phyloP scores from a whole-genome alignment of 1,284 basidiomycete genomes.

The Fomes fomentarius region DNA sequence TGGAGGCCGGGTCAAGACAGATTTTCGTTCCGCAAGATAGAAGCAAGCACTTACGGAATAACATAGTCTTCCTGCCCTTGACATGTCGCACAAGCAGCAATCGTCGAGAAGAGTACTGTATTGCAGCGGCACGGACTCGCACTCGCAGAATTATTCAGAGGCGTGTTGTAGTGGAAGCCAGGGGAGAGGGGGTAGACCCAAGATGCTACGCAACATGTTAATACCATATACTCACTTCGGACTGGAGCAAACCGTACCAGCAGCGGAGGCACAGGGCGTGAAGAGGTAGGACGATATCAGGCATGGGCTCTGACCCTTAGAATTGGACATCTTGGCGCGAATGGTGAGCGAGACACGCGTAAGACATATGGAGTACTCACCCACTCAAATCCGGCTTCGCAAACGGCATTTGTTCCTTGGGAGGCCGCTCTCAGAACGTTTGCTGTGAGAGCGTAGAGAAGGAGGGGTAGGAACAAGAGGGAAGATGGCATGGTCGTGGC shows the following conservation, averaged over 20 bases:
- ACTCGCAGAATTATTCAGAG: slow-evolving; percentile 3
- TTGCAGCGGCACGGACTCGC: slow-evolving; percentile 18
- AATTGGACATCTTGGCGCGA: slow-evolving; percentile 16
- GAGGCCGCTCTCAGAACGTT: not conserved
- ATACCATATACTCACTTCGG: too few species aligned
- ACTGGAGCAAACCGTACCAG: slow-evolving; percentile 11
- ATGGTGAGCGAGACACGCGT: not conserved
- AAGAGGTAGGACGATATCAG: slow-evolving; percentile 18
- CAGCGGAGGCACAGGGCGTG: slow-evolving; percentile 11
- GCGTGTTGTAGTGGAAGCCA: slow-evolving; percentile 17
- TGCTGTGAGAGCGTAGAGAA: not conserved
- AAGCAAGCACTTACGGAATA: slow-evolving; percentile 6
- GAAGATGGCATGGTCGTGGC: slow-evolving; percentile 10
- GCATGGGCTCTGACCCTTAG: slow-evolving; percentile 20
- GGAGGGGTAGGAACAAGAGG: not conserved
- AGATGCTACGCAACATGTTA: slow-evolving; percentile 8
- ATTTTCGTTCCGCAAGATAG: too few species aligned
- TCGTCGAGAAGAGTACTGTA: slow-evolving; percentile 15
- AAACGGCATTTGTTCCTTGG: slow-evolving; percentile 17
- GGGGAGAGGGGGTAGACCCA: slow-evolving; percentile 14
- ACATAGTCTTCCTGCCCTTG: slow-evolving; percentile 12
- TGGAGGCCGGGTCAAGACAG: not conserved
- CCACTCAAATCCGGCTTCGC: slow-evolving; percentile 10
- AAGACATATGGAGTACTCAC: not conserved
- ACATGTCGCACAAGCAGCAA: slow-evolving; percentile 16